These are phyloP conservation scores for Boletus vermiculosoides DNA, from an alignment of 768 basidiomycete species.

Conservation along the genomic window DNA sequence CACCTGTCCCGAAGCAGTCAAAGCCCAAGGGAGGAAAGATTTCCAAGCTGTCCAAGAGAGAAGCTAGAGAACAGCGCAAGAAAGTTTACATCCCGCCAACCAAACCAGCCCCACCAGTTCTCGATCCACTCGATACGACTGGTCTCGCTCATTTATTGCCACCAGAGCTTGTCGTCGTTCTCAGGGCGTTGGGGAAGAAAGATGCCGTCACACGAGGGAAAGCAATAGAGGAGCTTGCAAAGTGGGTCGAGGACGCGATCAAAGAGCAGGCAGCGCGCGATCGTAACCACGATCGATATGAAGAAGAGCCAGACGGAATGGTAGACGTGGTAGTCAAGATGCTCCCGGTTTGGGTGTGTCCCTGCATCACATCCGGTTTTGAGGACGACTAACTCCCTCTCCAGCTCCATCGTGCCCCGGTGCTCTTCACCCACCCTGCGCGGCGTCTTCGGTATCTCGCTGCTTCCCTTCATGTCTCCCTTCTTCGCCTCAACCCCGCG, in stretches of 20 bases:
- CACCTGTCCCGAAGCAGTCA: conserved; percentile 38
- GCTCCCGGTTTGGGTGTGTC: conserved; percentile 88
- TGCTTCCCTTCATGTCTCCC: conserved; percentile 57
- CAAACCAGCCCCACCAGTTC: conserved; percentile 69
- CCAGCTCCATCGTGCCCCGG: conserved; percentile 84
- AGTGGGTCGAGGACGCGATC: conserved; percentile 60
- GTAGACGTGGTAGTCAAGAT: conserved; percentile 47
- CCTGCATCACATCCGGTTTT: background rate
- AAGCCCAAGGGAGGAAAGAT: conserved; percentile 52
- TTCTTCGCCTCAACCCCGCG: conserved; percentile 56
- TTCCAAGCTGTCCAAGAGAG: conserved; percentile 41
- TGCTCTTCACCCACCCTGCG: conserved; percentile 76
- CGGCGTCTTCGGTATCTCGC: conserved; percentile 68
- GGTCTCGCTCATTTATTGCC: conserved; percentile 75
- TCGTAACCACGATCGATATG: conserved; percentile 8
- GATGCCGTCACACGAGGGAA: conserved; percentile 79
- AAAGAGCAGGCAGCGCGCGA: conserved; percentile 42
- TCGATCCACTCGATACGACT: conserved; percentile 84
- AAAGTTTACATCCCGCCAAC: conserved; percentile 88
- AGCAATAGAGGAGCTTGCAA: conserved; percentile 79
- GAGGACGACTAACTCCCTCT: conserved; percentile 4
- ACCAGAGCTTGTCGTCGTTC: conserved; percentile 77
- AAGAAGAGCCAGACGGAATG: conserved; percentile 18
- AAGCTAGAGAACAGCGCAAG: conserved; percentile 68
- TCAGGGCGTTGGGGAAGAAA: conserved; percentile 85